A percentile compares a stretch with the other conserved stretches of the same genome.
These are phyloP conservation scores for Medicago arabica DNA, from an alignment of 306 rosid species.

Conservation along the genomic window DNA sequence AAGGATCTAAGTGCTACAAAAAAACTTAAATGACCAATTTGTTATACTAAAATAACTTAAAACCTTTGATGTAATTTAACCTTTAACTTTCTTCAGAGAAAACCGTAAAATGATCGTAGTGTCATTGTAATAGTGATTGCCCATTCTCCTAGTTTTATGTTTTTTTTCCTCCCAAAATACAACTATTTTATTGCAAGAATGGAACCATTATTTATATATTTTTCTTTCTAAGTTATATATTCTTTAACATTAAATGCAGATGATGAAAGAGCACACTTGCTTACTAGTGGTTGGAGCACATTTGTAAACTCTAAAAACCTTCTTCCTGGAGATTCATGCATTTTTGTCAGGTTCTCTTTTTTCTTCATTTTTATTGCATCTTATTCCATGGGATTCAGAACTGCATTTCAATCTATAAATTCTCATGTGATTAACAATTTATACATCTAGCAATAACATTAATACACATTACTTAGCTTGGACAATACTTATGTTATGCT, in stretches of 20 bases:
- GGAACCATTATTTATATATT: no score
- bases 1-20: no score
- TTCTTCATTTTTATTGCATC: neutral
- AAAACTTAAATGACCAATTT: no score
- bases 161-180: no score
- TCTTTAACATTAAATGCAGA: slow-evolving; percentile 49
- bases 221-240: neutral
- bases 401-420: neutral
- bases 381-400: no score
- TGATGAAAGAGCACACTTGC: slow-evolving; percentile 71
- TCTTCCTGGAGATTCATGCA: slow-evolving; percentile 68
- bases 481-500: neutral
- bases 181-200: neutral
- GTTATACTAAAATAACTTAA: no score
- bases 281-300: slow-evolving; percentile 80
- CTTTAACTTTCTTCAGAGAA: no score
- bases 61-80: no score
- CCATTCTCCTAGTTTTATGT: no score
- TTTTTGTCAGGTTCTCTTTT: slow-evolving; percentile 60
- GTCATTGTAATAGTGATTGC: no score
- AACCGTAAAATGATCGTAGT: no score
- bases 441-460: neutral
- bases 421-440: neutral
- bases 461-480: neutral
- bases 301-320: slow-evolving; percentile 70